These are phyloP conservation scores for Cymbomonas tetramitiformis DNA, from an alignment of 139 green algal species.

Conservation along the genomic window DNA sequence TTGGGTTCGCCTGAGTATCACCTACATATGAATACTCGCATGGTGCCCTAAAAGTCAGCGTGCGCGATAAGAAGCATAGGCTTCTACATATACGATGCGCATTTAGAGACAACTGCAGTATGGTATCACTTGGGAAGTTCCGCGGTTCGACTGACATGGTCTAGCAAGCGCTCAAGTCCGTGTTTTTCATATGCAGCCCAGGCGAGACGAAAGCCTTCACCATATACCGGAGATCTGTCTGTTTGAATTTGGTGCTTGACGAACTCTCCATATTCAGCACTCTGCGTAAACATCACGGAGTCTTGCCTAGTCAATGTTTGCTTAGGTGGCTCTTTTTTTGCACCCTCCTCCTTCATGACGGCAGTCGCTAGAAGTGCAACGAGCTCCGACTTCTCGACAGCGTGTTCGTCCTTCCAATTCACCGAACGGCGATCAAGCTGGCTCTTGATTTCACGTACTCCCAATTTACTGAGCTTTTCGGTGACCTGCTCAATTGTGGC, in stretches of 20 bases:
- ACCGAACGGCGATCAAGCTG: background rate
- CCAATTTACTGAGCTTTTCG: background rate
- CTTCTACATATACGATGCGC: too few relatives aligned
- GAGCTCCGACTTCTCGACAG: conserved; percentile 8
- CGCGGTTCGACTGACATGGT: conserved; percentile 24
- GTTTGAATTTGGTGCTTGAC: conserved; percentile 63
- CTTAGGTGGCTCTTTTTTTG: too few relatives aligned
- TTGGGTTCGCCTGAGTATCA: too few relatives aligned
- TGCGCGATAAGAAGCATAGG: too few relatives aligned
- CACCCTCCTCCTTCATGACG: too few relatives aligned
- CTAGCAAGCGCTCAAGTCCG: conserved; percentile 36
- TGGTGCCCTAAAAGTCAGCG: too few relatives aligned
- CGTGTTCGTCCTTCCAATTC: background rate
- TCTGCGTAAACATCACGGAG: conserved; percentile 15
- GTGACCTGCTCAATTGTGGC: background rate
- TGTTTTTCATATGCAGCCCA: conserved; percentile 52
- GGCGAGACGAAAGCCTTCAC: conserved; percentile 65
- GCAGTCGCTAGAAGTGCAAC: too few relatives aligned
- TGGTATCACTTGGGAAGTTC: background rate
- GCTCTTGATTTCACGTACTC: background rate
- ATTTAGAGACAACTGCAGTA: too few relatives aligned
- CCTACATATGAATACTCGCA: too few relatives aligned
- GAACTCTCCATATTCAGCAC: conserved; percentile 33
- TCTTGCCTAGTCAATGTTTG: too few relatives aligned
- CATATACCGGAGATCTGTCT: conserved; percentile 61